A percentile compares a stretch with the other conserved stretches of the same genome.
Evolutionary conservation across 2,329 filamentous ascomycete species (phyloP).

Genomic region (Talaromyces sp.): DNA sequence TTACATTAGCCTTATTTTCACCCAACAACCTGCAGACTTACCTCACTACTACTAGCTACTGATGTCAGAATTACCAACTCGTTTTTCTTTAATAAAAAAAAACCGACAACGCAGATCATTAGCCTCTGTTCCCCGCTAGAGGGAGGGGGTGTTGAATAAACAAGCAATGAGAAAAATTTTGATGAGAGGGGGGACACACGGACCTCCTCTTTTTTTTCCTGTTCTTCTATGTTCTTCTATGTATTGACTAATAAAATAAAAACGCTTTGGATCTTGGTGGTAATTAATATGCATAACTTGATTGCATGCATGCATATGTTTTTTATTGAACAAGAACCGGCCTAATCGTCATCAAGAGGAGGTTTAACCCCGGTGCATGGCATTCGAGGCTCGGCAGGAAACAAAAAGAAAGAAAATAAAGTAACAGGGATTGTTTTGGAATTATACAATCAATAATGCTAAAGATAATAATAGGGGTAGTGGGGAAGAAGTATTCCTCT

Average conservation of each 20-base stretch:
- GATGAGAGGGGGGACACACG: not conserved
- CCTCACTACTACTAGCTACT: not conserved
- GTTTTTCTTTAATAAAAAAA: not conserved
- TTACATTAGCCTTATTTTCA: not conserved
- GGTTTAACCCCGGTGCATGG: not conserved
- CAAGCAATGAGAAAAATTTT: no score
- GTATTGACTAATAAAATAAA: not conserved
- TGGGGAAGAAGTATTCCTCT: not conserved
- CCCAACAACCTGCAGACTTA: not conserved
- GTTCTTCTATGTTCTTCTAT: not conserved
- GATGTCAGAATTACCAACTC: no score
- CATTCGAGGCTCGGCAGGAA: not conserved
- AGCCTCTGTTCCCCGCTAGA: not conserved
- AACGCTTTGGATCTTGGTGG: not conserved
- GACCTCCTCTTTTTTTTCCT: not conserved
- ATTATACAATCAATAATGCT: not conserved
- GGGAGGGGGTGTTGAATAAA: not conserved
- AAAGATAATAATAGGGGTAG: not conserved
- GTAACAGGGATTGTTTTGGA: not conserved
- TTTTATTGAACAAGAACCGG: not conserved
- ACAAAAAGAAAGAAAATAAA: constrained; percentile 2
- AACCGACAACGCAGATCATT: not conserved
- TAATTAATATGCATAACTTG: not conserved
- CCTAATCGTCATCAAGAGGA: not conserved
- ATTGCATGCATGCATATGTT: not conserved